Base-by-base conservation (phyloP, 2,329 filamentous ascomycete genomes). In the Laburnicola sp. region DNA sequence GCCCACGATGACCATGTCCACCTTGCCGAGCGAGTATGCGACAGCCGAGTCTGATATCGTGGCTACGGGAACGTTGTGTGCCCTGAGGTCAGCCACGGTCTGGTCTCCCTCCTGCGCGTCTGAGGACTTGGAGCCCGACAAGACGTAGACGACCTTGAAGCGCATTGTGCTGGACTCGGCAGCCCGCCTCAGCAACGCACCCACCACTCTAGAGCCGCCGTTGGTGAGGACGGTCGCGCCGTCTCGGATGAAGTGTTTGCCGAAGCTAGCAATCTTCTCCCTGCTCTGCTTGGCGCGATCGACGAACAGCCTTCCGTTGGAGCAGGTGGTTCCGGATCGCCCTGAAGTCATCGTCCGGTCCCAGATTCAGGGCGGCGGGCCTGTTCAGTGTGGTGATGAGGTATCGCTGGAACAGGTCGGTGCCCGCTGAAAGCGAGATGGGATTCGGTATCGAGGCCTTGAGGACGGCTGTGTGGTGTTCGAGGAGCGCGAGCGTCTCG, bases 361-460 rank as follows among this genome's bases (percentile, higher is more conserved):
- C 78, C 5, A 79, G 69, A 35, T 68, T 67, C 32, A 70, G 49
- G 48, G 66, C 68, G 16, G 65, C 63, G 11, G 82, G 78, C 54
- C 80, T 74, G 70, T 86, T 82, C 62, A 87, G 73, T 21, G 82
- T 91, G 50, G 86, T 85, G 65, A 96, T 87, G 62, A 99, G 84
- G 75, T 96, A 97, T 70, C 93, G 88, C 72, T 94, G 89, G 79
- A 99, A 97, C 52, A 97, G 85, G 72, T 97, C 92, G 53, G 92
- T 96, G 65, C 94, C 94, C 48, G 95, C 94, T 42, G 89, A 91
- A 11, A 97, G 84, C 3, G 92, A 93, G 50, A 97, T 89, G 10
- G 92, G 89, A 75, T 99, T 97, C 6, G 87, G 81, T 46, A 96
- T 87, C 21, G 86, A 85, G 51, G 81, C 80, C 73, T 92, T 93